Conservation (phyloP, 73 alveolate species). For the Paramecium caudatum region DNA sequence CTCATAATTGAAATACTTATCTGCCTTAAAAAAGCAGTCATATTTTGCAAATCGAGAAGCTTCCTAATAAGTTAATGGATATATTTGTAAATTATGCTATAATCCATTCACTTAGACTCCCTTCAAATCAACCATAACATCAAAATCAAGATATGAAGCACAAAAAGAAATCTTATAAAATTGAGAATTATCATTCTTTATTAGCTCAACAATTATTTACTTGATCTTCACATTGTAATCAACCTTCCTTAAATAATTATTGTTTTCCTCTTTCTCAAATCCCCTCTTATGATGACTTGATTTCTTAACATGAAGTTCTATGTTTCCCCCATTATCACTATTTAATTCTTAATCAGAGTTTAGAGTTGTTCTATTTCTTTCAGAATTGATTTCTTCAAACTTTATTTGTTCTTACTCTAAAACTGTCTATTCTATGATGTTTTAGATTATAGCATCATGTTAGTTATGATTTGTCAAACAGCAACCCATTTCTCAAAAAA, state of each 20-base stretch:
- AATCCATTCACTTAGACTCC: conserved; percentile 21
- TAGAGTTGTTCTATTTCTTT: conserved; percentile 8
- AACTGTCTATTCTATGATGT: conserved; percentile 37
- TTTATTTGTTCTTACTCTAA: background rate
- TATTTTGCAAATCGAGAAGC: conserved; percentile 33
- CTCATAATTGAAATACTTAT: conserved; percentile 28
- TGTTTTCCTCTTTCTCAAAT: background rate
- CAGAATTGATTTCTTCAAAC: background rate
- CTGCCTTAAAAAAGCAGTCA: background rate
- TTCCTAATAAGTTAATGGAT: conserved; percentile 21
- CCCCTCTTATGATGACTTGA: conserved; percentile 42
- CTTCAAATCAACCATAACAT: conserved; percentile 18
- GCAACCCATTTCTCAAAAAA: conserved; percentile 5
- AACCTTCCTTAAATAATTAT: background rate
- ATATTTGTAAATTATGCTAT: background rate
- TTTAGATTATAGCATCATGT: conserved; percentile 46
- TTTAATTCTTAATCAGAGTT: conserved; percentile 30
- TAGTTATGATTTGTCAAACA: conserved; percentile 38
- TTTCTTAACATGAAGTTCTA: conserved; percentile 27
- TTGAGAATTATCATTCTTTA: background rate
- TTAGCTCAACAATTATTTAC: conserved; percentile 2
- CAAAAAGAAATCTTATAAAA: background rate
- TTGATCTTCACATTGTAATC: conserved; percentile 29
- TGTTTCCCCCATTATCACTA: background rate
- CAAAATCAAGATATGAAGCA: conserved; percentile 27